phyloP scores from a whole-genome alignment of 441 rosid genomes.

The Biscutella laevigata region DNA sequence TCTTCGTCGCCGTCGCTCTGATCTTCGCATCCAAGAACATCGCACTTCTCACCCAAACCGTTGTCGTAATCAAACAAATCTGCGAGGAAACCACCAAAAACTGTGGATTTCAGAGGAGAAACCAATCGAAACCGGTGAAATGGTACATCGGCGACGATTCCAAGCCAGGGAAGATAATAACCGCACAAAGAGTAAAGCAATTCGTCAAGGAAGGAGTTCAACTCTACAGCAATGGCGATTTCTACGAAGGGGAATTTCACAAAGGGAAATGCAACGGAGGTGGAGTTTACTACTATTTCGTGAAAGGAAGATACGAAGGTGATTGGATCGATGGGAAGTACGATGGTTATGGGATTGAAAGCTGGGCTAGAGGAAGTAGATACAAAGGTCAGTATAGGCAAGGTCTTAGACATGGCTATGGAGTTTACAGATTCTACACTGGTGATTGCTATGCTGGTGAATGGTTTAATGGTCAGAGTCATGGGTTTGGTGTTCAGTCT shows the following conservation, averaged over 20 bases:
- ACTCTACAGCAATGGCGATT: conserved; percentile 79
- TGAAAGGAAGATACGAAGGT: conserved; percentile 79
- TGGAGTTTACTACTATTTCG: conserved; percentile 80
- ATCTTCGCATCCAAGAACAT: conserved; percentile 69
- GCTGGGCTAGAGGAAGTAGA: conserved; percentile 91
- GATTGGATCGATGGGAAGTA: conserved; percentile 90
- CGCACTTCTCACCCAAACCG: conserved; percentile 39
- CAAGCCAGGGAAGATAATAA: conserved; percentile 16
- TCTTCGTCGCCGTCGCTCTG: conserved; percentile 66
- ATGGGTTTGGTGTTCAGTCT: conserved; percentile 78
- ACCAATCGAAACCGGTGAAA: conserved; percentile 42
- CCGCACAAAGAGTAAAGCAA: no score
- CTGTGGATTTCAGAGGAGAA: conserved; percentile 29
- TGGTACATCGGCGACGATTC: conserved; percentile 72
- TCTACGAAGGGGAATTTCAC: conserved; percentile 84
- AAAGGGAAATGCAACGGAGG: conserved; percentile 79
- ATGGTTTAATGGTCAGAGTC: conserved; percentile 89
- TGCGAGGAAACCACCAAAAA: conserved; percentile 35
- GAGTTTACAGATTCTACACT: conserved; percentile 71
- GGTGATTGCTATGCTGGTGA: conserved; percentile 88
- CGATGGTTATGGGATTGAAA: conserved; percentile 83
- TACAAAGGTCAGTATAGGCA: conserved; percentile 79
- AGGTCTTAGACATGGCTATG: conserved; percentile 77
- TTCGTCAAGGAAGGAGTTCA: conserved; percentile 75
- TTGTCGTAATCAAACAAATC: conserved; percentile 31